A percentile compares a stretch with the other conserved stretches of the same genome.
phyloP scores from a whole-genome alignment of 306 rosid genomes.

The Acacia acuminata region DNA sequence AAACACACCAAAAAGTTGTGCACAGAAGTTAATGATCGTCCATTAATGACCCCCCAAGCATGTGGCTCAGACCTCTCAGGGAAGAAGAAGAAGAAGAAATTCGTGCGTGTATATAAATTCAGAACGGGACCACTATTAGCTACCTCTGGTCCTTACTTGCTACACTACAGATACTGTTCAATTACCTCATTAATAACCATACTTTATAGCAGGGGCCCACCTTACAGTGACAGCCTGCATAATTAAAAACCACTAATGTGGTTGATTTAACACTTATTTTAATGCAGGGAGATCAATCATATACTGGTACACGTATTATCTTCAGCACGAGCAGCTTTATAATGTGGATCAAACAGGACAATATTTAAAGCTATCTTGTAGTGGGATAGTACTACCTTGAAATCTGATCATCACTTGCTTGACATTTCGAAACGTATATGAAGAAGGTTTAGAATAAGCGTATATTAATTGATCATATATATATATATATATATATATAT shows the following conservation, averaged over 20 bases:
- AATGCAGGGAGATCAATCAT: neutral
- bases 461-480: no score
- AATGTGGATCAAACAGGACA: neutral
- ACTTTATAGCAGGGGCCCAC: conserved; percentile 4
- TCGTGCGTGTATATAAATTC: conserved; percentile 26
- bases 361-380: neutral
- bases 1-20: neutral
- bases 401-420: neutral
- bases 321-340: neutral
- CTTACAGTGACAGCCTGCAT: neutral
- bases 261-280: neutral
- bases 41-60: neutral
- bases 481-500: neutral
- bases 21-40: neutral
- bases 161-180: neutral
- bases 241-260: neutral
- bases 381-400: neutral
- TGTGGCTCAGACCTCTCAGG: neutral
- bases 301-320: neutral
- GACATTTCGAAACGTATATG: neutral
- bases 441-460: neutral
- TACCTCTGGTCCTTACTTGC: neutral
- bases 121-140: conserved; percentile 10
- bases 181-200: neutral
- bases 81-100: neutral